These are phyloP conservation scores for Populus tomentosa DNA, from an alignment of 441 rosid genomes.

Conservation along the genomic window DNA sequence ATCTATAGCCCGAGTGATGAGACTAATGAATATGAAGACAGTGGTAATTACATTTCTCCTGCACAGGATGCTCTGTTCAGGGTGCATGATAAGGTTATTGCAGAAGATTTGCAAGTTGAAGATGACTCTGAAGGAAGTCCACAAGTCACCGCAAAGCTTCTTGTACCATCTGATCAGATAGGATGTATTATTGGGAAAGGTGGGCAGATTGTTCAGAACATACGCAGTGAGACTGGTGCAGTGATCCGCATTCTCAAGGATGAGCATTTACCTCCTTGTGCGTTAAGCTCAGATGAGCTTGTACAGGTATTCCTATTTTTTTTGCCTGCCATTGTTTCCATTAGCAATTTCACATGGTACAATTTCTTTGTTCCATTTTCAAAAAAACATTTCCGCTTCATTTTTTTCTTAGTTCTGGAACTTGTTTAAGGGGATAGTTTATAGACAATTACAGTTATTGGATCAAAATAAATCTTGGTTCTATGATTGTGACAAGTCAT, in stretches of 20 bases:
- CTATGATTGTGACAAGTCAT: background rate
- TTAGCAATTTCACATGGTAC: background rate
- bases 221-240: constrained; percentile 87
- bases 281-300: constrained; percentile 85
- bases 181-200: constrained; percentile 98
- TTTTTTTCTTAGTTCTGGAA: background rate
- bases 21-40: constrained; percentile 64
- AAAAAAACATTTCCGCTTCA: background rate
- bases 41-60: constrained; percentile 57
- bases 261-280: constrained; percentile 82
- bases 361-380: background rate
- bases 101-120: constrained; percentile 58
- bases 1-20: constrained; percentile 86
- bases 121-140: constrained; percentile 55
- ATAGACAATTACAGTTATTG: background rate
- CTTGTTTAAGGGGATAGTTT: background rate
- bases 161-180: constrained; percentile 98
- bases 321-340: background rate
- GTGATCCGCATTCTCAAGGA: constrained; percentile 93
- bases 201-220: constrained; percentile 83
- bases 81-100: constrained; percentile 79
- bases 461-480: background rate
- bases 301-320: constrained; percentile 56
- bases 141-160: constrained; percentile 70
- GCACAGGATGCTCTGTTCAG: constrained; percentile 93